Conservation (phyloP, 768 basidiomycete genomes). For the Mrakia blollopis region DNA sequence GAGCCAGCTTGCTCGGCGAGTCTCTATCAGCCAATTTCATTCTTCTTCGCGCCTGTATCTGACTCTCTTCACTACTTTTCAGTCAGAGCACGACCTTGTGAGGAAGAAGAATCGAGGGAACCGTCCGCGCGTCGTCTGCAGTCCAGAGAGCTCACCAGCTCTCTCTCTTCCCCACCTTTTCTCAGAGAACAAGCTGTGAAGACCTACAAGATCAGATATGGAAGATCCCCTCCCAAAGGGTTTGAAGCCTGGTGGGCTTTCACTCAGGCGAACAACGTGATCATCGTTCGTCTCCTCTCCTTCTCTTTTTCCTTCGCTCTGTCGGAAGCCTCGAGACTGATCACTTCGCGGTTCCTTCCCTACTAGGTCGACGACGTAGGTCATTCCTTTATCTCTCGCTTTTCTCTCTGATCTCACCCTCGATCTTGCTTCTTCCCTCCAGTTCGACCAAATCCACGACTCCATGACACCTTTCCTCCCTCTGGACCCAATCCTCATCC, state of each 20-base stretch:
- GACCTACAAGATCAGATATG: constrained; percentile 38
- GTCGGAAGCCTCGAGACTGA: background rate
- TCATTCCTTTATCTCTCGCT: background rate
- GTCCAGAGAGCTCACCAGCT: no score
- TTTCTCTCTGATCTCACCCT: background rate
- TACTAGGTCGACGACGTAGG: constrained; percentile 10
- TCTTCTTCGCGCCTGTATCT: no score
- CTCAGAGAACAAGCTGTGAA: constrained; percentile 33
- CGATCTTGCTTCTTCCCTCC: no score
- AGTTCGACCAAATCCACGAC: constrained; percentile 39
- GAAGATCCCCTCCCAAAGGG: constrained; percentile 37
- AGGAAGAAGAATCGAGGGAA: no score
- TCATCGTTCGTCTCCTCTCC: background rate
- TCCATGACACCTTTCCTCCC: constrained; percentile 39
- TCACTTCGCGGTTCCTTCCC: background rate
- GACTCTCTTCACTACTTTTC: background rate
- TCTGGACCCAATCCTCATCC: constrained; percentile 35
- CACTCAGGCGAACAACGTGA: constrained; percentile 12
- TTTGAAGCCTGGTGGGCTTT: constrained; percentile 42
- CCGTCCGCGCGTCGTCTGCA: no score
- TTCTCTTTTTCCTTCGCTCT: background rate
- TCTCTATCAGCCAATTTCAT: background rate
- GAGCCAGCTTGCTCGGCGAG: background rate
- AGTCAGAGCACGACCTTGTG: background rate
- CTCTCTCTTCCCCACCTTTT: background rate